phyloP scores from a whole-genome alignment of 2,329 filamentous ascomycete species.

The Aschersonia sp. region DNA sequence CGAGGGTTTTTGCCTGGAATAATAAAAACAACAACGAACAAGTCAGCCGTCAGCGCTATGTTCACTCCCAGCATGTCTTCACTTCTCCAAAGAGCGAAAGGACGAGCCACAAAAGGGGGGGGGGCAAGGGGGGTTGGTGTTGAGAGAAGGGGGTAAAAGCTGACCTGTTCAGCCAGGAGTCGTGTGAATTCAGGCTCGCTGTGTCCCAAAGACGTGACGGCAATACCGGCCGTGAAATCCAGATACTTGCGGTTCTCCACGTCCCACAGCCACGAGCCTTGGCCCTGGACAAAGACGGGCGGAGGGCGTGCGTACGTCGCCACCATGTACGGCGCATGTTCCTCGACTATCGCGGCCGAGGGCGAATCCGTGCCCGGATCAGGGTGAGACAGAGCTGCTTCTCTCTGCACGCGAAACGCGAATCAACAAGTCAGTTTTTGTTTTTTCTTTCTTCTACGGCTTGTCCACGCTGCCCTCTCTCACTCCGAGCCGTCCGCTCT shows the following conservation, averaged over 20 bases:
- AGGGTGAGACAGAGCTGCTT: constrained; percentile 36
- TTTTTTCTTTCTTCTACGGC: neutral
- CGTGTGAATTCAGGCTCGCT: constrained; percentile 65
- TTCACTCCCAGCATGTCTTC: neutral
- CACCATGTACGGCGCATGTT: constrained; percentile 80
- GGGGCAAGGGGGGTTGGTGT: neutral
- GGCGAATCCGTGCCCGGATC: constrained; percentile 62
- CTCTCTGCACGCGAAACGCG: neutral
- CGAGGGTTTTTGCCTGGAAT: constrained; percentile 53
- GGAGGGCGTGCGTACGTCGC: constrained; percentile 84
- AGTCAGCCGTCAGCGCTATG: too few species aligned
- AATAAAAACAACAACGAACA: neutral
- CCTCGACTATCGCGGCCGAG: constrained; percentile 58
- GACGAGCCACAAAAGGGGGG: neutral
- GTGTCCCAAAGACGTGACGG: constrained; percentile 85
- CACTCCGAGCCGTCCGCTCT: too few species aligned
- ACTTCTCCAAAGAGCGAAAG: neutral
- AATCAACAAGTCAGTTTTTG: neutral
- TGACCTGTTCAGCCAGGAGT: constrained; percentile 64
- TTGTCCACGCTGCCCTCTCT: too few species aligned
- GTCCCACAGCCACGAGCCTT: constrained; percentile 83
- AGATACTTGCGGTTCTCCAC: constrained; percentile 79
- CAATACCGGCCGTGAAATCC: constrained; percentile 91
- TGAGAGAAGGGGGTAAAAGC: constrained; percentile 3
- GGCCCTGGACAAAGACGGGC: constrained; percentile 77